phyloP scores from a whole-genome alignment of 2,329 filamentous ascomycete genomes.

The Trichoderma brevicompactum region DNA sequence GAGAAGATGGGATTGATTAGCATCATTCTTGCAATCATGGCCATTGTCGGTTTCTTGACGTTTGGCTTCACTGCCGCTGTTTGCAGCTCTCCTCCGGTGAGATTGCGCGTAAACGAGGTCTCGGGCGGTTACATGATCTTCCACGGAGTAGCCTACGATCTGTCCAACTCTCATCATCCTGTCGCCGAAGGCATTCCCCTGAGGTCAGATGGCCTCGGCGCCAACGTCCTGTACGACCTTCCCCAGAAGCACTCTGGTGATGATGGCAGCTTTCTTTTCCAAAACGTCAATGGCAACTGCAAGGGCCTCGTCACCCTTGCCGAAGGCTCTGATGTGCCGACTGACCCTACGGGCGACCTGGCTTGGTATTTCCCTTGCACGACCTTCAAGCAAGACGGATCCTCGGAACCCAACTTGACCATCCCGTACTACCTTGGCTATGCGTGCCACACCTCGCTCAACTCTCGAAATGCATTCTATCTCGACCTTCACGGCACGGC shows the following conservation, averaged over 20 bases:
- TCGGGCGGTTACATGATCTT: conserved; percentile 89
- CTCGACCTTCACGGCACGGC: conserved; percentile 66
- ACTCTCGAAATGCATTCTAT: conserved; percentile 77
- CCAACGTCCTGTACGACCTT: conserved; percentile 89
- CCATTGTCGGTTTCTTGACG: conserved; percentile 89
- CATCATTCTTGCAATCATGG: conserved; percentile 86
- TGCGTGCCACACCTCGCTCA: conserved; percentile 78
- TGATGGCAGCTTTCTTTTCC: conserved; percentile 96
- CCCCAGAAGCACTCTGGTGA: conserved; percentile 79
- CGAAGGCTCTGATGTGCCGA: conserved; percentile 75
- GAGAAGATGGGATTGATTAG: conserved; percentile 98
- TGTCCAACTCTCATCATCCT: conserved; percentile 77
- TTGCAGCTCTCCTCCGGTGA: conserved; percentile 71
- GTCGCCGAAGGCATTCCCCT: conserved; percentile 76
- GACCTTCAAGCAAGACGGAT: conserved; percentile 92
- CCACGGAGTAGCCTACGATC: conserved; percentile 87
- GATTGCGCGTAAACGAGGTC: conserved; percentile 83
- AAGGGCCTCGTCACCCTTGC: conserved; percentile 83
- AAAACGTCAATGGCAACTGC: conserved; percentile 97
- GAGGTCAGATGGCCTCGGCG: conserved; percentile 50
- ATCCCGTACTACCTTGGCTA: conserved; percentile 81
- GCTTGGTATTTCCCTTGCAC: conserved; percentile 98
- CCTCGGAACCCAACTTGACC: conserved; percentile 73
- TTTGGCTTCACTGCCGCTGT: conserved; percentile 94
- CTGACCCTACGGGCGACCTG: conserved; percentile 71